Conservation (phyloP, 352 stramenopile species). For the Globisporangium megalacanthum region DNA sequence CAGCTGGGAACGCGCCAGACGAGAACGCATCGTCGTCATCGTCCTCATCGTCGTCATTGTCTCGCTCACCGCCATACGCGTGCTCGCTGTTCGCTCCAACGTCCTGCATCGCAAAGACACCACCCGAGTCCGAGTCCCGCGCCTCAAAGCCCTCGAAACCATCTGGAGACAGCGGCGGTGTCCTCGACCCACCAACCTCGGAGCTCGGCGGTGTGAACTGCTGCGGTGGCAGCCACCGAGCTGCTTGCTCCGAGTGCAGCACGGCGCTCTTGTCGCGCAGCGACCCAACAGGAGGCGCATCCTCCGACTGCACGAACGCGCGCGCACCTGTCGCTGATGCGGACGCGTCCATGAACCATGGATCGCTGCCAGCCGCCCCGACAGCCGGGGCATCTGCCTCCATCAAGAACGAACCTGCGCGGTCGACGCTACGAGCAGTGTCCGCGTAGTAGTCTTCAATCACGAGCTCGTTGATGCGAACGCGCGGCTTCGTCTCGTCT, state of each 20-base stretch:
- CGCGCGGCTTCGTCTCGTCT: slow-evolving; percentile 35
- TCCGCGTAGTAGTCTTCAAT: slow-evolving; percentile 84
- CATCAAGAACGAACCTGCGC: slow-evolving; percentile 58
- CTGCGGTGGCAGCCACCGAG: slow-evolving; percentile 46
- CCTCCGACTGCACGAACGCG: slow-evolving; percentile 1
- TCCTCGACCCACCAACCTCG: slow-evolving; percentile 11
- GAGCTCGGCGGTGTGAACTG: slow-evolving; percentile 5
- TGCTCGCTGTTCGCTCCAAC: not conserved
- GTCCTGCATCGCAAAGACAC: slow-evolving; percentile 17
- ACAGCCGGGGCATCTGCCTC: slow-evolving; percentile 16
- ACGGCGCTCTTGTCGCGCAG: slow-evolving; percentile 34
- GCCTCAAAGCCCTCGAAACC: slow-evolving; percentile 22
- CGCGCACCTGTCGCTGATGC: not conserved
- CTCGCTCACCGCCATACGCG: not conserved
- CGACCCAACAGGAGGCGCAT: slow-evolving; percentile 25
- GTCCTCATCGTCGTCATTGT: slow-evolving; percentile 38
- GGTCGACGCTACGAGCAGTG: slow-evolving; percentile 17
- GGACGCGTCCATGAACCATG: slow-evolving; percentile 53
- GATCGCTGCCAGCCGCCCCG: slow-evolving; percentile 22
- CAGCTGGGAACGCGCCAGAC: slow-evolving; percentile 45
- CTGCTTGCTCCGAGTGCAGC: slow-evolving; percentile 48
- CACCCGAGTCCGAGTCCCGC: slow-evolving; percentile 6
- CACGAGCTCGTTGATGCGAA: slow-evolving; percentile 80
- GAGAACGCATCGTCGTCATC: slow-evolving; percentile 33
- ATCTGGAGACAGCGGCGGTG: slow-evolving; percentile 20